These are phyloP conservation scores for Rosa chinensis DNA, from an alignment of 306 rosid species.

Conservation along the genomic window DNA sequence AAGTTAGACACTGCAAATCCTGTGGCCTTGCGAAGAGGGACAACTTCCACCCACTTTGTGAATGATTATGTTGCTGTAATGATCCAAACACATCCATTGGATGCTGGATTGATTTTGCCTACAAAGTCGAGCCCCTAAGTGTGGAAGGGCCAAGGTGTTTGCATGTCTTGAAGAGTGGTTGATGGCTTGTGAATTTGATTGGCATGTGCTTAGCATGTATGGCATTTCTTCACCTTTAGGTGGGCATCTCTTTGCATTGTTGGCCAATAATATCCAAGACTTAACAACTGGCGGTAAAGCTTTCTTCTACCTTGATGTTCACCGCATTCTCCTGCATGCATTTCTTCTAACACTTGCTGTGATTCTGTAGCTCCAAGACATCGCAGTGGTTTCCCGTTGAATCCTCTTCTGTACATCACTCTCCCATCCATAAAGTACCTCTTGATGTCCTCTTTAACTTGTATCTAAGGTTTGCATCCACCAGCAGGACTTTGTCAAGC, in stretches of 20 bases:
- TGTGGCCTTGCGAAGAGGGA: neutral
- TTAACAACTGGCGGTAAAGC: neutral
- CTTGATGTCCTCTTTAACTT: neutral
- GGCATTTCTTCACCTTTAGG: neutral
- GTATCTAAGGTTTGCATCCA: accelerated
- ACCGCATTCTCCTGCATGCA: neutral
- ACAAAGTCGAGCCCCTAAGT: neutral
- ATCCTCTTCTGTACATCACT: neutral
- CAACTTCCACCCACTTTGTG: neutral
- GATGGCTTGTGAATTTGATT: neutral
- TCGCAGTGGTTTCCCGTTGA: neutral
- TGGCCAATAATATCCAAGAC: neutral
- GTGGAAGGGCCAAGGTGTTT: neutral
- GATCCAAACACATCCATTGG: neutral
- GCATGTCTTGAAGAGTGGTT: neutral
- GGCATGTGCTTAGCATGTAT: neutral
- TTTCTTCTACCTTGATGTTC: neutral
- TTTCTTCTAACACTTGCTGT: neutral
- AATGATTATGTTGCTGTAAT: neutral
- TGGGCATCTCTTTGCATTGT: neutral
- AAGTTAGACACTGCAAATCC: neutral
- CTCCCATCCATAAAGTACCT: neutral
- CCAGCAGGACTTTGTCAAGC: neutral
- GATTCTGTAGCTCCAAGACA: neutral
- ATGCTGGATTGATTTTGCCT: neutral